Evolutionary conservation across 2,329 filamentous ascomycete genomes (phyloP), one percentile per base, ranked within the genome.

Genomic region (Podosphaera fusca): DNA sequence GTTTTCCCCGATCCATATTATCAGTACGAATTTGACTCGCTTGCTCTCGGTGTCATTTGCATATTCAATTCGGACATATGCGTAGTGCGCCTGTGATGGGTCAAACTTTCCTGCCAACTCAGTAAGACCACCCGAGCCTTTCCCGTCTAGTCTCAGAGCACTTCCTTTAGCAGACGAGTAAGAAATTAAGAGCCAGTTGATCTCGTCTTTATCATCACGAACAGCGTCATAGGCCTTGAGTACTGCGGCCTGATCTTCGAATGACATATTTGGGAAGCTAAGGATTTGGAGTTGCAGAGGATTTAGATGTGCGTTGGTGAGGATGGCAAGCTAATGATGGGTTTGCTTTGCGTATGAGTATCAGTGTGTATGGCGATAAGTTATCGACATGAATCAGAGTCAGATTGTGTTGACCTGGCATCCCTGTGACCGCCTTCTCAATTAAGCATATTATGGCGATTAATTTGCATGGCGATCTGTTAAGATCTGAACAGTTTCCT

Each of bases 41-140:
- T 72, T 80, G 69, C 74, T 79, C 72, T 85, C 82, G 61, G 77
- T 77, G 68, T 85, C 81, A 70, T 84, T 85, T 66, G 80, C 80
- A 68, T 85, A 79, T 71, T 84, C 79, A 67, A 82, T 71, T 35
- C 79, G 77, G 63, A 73, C 76, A 70, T 64, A 64, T 0, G 61
- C 63, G 47, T 64, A 64, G 34, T 63, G 64, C 2, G 64, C 64
- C 58, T 66, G 63, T 1, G 58, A 56, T 3, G 60, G 73, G 66
- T 80, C 79, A 9, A 85, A 71, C 60, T 72, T 69, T 36, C 64
- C 64, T n/a, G 73, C 70, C 60, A 84, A 72, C 70, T 83, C 80
- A 7, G 69, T 59, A 10, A 84, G 71, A 10, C 80, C 80, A 55
- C 81, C 81, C 2, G 68, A 73, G 57, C 81, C 82, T 34, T 78